A percentile compares a stretch with the other conserved stretches of the same genome.
These are phyloP conservation scores for Agroathelia rolfsii DNA, from an alignment of 1,284 basidiomycete species.

Conservation along the genomic window DNA sequence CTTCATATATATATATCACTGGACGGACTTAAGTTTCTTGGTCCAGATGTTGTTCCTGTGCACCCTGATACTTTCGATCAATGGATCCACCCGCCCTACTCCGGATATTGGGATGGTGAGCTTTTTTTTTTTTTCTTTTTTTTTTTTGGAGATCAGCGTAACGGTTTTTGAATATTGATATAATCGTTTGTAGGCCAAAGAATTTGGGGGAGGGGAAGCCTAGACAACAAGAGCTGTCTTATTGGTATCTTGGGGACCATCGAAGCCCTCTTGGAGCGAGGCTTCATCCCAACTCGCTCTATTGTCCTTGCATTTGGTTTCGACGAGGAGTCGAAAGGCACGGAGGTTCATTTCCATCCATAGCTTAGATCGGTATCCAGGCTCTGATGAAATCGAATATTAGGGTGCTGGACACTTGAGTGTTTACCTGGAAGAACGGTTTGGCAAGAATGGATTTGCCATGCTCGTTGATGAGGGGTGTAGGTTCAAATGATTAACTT, in stretches of 20 bases:
- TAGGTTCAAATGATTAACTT: constrained; percentile 12
- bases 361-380: not conserved
- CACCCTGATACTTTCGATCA: constrained; percentile 39
- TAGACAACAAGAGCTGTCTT: constrained; percentile 53
- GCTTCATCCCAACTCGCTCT: constrained; percentile 40
- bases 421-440: constrained; percentile 34
- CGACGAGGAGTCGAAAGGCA: constrained; percentile 57
- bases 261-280: constrained; percentile 42
- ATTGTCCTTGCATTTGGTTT: constrained; percentile 60
- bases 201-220: constrained; percentile 56
- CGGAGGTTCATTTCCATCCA: constrained; percentile 25
- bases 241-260: constrained; percentile 48
- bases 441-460: constrained; percentile 43
- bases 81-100: constrained; percentile 58
- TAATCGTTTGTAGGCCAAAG: too few relatives aligned
- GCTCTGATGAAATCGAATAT: constrained; percentile 9
- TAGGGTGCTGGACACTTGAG: constrained; percentile 41
- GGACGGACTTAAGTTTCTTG: not conserved
- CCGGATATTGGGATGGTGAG: constrained; percentile 53
- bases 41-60: constrained; percentile 59
- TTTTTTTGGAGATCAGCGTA: too few relatives aligned
- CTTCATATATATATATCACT: not conserved
- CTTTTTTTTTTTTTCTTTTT: too few relatives aligned
- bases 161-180: too few relatives aligned
- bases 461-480: constrained; percentile 46